Percentiles rank a stretch among this genome's conserved stretches.
Conservation (phyloP, 164 flowering plant genomes). For the Chimonanthus salicifolius region DNA sequence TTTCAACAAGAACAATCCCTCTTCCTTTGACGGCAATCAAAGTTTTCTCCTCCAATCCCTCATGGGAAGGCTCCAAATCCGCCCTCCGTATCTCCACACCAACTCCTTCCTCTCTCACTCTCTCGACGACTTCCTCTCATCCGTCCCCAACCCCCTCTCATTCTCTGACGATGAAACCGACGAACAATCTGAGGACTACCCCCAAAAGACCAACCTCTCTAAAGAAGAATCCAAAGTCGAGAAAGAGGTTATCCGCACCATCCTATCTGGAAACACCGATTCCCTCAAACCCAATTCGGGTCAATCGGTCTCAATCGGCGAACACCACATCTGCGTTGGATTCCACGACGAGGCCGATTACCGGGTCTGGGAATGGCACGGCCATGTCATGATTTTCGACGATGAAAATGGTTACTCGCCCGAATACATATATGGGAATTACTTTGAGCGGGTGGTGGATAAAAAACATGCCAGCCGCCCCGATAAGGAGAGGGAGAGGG, state of each 20-base stretch:
- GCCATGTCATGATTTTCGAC: slow-evolving; percentile 88
- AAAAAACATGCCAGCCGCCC: too few relatives aligned
- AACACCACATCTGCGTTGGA: slow-evolving; percentile 82
- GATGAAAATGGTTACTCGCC: slow-evolving; percentile 77
- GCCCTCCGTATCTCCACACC: slow-evolving; percentile 38
- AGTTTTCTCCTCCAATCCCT: slow-evolving; percentile 52
- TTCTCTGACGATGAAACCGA: slow-evolving; percentile 30
- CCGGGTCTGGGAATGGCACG: slow-evolving; percentile 99
- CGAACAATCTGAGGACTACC: neutral
- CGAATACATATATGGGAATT: slow-evolving; percentile 31
- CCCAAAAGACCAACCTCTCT: slow-evolving; percentile 32
- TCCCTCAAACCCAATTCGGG: slow-evolving; percentile 86
- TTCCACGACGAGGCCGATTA: slow-evolving; percentile 75
- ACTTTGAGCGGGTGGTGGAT: neutral
- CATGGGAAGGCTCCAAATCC: slow-evolving; percentile 65
- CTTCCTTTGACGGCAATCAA: neutral
- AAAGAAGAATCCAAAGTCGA: slow-evolving; percentile 85
- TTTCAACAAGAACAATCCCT: too few relatives aligned
- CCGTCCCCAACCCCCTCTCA: slow-evolving; percentile 3
- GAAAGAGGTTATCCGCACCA: slow-evolving; percentile 50
- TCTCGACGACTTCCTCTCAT: slow-evolving; percentile 45
- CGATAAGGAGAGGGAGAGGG: neutral
- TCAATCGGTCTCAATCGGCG: slow-evolving; percentile 77
- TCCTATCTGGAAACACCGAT: slow-evolving; percentile 49
- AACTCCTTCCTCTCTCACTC: slow-evolving; percentile 37